Evolutionary conservation across 2,329 filamentous ascomycete genomes (phyloP).

Genomic region (Fusarium veterinarium): DNA sequence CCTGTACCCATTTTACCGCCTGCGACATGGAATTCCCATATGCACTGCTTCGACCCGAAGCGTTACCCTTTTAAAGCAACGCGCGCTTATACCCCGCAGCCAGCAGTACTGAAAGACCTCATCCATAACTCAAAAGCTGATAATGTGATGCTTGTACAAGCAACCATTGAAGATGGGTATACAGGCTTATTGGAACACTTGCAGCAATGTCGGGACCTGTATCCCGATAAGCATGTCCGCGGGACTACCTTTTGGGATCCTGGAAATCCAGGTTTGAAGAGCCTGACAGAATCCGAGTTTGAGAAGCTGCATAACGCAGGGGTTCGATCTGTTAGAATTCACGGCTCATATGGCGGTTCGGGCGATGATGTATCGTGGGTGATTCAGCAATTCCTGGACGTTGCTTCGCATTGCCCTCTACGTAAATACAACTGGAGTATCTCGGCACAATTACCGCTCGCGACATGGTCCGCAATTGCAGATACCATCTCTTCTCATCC

Average conservation of each 20-base stretch:
- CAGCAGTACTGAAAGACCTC: neutral
- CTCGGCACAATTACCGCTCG: neutral
- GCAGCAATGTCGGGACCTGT: neutral
- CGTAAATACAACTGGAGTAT: neutral
- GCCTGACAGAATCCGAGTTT: neutral
- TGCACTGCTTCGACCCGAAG: constrained; percentile 8
- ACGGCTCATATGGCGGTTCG: constrained; percentile 4
- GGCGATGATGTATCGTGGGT: neutral
- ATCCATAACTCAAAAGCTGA: neutral
- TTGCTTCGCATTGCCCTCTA: neutral
- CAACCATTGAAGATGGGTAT: constrained; percentile 10
- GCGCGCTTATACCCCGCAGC: constrained; percentile 2
- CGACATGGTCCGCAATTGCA: neutral
- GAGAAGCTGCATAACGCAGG: neutral
- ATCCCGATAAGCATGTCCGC: neutral
- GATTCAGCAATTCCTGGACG: neutral
- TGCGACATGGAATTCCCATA: neutral
- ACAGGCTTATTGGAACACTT: neutral
- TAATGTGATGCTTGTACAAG: constrained; percentile 13
- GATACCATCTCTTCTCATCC: neutral
- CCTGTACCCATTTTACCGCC: rapidly evolving
- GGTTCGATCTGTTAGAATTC: neutral
- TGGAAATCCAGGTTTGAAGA: neutral
- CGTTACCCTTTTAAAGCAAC: neutral
- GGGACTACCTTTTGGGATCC: constrained; percentile 7